Conservation (phyloP, 768 basidiomycete species). For the Tylopilus sp. region DNA sequence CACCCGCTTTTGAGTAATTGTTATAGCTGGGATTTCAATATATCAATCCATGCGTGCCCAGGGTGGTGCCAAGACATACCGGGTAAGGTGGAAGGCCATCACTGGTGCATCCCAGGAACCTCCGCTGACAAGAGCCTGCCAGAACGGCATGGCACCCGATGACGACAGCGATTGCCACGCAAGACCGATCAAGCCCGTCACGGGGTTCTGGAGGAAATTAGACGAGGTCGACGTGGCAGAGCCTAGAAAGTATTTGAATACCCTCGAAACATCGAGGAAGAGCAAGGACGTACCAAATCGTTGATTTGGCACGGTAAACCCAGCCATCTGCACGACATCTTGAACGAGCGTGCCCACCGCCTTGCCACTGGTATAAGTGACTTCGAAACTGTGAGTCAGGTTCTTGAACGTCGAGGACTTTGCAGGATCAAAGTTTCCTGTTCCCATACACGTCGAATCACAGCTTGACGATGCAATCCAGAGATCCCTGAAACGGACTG, state of each 20-base stretch:
- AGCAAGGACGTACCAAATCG: conserved; percentile 44
- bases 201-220: conserved; percentile 45
- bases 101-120: conserved; percentile 47
- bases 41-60: not conserved
- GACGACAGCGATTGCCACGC: conserved; percentile 59
- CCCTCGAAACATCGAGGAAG: not conserved
- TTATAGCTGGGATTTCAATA: conserved; percentile 31
- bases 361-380: conserved; percentile 45
- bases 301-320: conserved; percentile 56
- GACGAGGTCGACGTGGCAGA: conserved; percentile 26
- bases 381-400: conserved; percentile 32
- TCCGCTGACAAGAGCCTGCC: conserved; percentile 50
- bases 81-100: conserved; percentile 64
- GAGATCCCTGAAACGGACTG: conserved; percentile 40
- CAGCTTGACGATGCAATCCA: conserved; percentile 45
- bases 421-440: conserved; percentile 32
- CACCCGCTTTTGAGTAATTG: conserved; percentile 38
- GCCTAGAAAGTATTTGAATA: conserved; percentile 37
- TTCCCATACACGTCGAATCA: conserved; percentile 29
- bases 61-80: conserved; percentile 26
- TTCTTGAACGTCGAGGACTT: conserved; percentile 37
- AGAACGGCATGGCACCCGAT: conserved; percentile 62
- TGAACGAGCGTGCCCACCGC: conserved; percentile 44
- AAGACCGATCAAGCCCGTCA: conserved; percentile 72
- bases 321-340: conserved; percentile 74